Evolutionary conservation across 768 basidiomycete species (phyloP).

Genomic region (Inosperma sp.): DNA sequence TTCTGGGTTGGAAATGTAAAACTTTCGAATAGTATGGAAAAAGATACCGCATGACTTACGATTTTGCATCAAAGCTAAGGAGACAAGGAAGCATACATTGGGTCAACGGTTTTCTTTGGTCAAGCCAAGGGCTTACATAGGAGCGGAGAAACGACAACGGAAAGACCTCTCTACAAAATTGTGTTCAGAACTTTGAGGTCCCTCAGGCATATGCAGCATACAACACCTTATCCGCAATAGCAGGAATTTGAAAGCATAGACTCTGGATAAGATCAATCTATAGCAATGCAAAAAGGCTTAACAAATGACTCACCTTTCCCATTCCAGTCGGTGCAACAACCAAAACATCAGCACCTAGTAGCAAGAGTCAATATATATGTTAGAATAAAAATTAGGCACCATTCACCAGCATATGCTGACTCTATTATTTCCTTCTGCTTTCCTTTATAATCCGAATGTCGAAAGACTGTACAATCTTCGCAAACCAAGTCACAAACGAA

Average conservation of each 20-base stretch:
- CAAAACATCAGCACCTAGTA: slow-evolving; percentile 62
- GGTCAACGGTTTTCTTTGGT: background rate
- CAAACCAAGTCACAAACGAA: background rate
- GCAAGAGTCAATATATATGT: background rate
- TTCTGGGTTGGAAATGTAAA: slow-evolving; percentile 38
- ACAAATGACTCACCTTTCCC: slow-evolving; percentile 59
- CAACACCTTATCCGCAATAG: slow-evolving; percentile 54
- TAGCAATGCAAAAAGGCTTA: background rate
- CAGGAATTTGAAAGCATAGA: slow-evolving; percentile 82
- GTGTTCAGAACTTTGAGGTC: background rate
- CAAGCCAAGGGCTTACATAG: slow-evolving; percentile 48
- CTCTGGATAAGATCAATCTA: slow-evolving; percentile 42
- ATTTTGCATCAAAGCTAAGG: slow-evolving; percentile 74
- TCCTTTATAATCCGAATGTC: slow-evolving; percentile 64
- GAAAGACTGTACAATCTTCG: slow-evolving; percentile 49
- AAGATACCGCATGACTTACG: slow-evolving; percentile 39
- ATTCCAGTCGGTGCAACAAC: slow-evolving; percentile 85
- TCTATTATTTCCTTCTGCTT: slow-evolving; percentile 74
- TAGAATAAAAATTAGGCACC: background rate
- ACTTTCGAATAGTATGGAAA: background rate
- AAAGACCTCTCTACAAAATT: slow-evolving; percentile 52
- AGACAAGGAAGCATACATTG: background rate
- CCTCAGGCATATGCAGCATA: background rate
- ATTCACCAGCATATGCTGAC: slow-evolving; percentile 58
- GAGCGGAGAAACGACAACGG: slow-evolving; percentile 73